Evolutionary conservation across 495 filamentous ascomycete genomes (phyloP).

Genomic region (Penicillium soppii): DNA sequence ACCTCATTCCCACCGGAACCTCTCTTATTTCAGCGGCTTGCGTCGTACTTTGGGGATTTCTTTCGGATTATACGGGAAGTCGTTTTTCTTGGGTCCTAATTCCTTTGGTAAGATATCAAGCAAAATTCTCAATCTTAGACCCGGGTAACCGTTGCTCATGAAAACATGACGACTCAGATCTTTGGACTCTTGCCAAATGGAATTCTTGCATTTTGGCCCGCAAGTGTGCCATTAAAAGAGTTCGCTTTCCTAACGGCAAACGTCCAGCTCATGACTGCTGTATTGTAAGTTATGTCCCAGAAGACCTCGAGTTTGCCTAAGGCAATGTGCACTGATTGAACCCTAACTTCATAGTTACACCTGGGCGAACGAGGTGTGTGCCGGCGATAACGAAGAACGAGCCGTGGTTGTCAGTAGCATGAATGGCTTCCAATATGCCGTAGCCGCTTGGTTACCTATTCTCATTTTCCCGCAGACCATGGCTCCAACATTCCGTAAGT

Average conservation of each 20-base stretch:
- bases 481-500: constrained; percentile 14
- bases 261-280: constrained; percentile 31
- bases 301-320: background rate
- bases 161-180: background rate
- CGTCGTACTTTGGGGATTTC: constrained; percentile 20
- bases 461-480: constrained; percentile 25
- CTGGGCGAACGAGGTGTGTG: constrained; percentile 23
- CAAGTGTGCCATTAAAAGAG: constrained; percentile 16
- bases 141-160: constrained; percentile 4
- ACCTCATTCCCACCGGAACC: constrained; percentile 17
- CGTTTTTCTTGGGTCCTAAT: constrained; percentile 15
- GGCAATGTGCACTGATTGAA: background rate
- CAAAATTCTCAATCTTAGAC: too few species aligned
- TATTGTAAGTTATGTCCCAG: constrained; percentile 19
- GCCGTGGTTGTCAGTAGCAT: constrained; percentile 22
- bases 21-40: constrained; percentile 11
- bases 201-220: constrained; percentile 23
- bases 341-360: constrained; percentile 11
- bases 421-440: constrained; percentile 25
- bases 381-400: constrained; percentile 23
- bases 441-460: constrained; percentile 29
- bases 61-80: constrained; percentile 19
- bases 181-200: constrained; percentile 29
- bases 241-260: constrained; percentile 22
- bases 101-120: constrained; percentile 13